Base-by-base conservation (phyloP, 768 basidiomycete genomes). In the Vararia minispora region DNA sequence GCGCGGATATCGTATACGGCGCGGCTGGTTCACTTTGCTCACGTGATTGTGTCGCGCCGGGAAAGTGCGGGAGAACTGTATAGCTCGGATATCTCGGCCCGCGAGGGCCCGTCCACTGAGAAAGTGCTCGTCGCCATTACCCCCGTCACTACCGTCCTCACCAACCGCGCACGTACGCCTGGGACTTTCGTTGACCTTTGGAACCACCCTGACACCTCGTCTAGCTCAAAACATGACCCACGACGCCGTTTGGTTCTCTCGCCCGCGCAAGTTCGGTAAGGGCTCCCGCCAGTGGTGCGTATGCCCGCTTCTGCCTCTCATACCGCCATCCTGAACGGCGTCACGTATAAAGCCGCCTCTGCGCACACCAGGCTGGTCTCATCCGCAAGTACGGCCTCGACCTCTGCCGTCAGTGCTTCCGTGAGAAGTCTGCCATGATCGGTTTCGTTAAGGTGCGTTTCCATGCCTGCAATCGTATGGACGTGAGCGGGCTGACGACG, bases 341-440 rank as follows among this genome's bases (percentile, higher is more conserved):
- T 5, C 2, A 26, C 5, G 21, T 41, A 28, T 44, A 35, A 51
- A 91, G 91, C 73, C 90, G 91, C 58, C 85, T 89, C 55, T 95
- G 91, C 55, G 86, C 90, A 26, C 91, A 95, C 64, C 89, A 92
- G 64, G 91, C 89, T 54, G 91, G 91, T 81, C 77, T 95, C 62
- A 90, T 95, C 63, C 85, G 91, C 66, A 88, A 92, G 66, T 91
- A 94, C 65, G 90, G 91, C 41, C 78, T 94, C 51, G 89, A 94
- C 68, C 82, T 95, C 52, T 95, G 91, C 68, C 86, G 91, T 64
- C 91, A 95, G 65, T 95, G 91, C 68, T 95, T 94, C 84, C 85
- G 91, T 52, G 91, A 95, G 71, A 91, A 90, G 69, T 73, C 88
- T 37, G 74, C 79, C 51, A 81, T 84, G 44, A 95, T 95, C 53